Base-by-base conservation (phyloP, 345 rosid species). In the Ricinus communis region DNA sequence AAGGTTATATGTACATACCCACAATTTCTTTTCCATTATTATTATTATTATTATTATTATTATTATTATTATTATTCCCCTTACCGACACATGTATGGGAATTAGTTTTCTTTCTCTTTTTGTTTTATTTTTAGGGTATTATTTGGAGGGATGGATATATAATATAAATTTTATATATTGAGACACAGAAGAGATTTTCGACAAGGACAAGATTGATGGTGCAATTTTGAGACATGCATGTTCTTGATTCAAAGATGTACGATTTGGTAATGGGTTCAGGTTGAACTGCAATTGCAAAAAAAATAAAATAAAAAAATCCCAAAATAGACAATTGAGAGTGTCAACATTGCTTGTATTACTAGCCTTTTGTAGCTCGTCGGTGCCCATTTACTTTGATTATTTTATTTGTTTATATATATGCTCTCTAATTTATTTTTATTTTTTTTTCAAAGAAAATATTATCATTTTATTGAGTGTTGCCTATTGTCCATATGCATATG, bases 41-140 rank as follows among this genome's bases (percentile, higher is more conserved):
- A n/a, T n/a, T n/a, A n/a, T n/a, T n/a, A n/a, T n/a, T n/a, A n/a
- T n/a, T n/a, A n/a, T n/a, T n/a, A n/a, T n/a, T n/a, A n/a, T n/a
- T n/a, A n/a, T n/a, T n/a, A n/a, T n/a, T n/a, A n/a, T n/a, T n/a
- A n/a, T n/a, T n/a, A n/a, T 2, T 2, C 4, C 54, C 52, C 55
- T 68, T 65, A 61, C 83, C 78, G 76, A 78, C 87, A 82, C 79
- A 27, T 51, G 0, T 50, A 13, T 62, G 22, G 15, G 13, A 41
- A n/a, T n/a, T n/a, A n/a, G n/a, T n/a, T n/a, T n/a, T n/a, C n/a
- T n/a, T n/a, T n/a, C n/a, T n/a, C n/a, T n/a, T 16, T 12, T 51
- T 47, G 2, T 28, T 27, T 51, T 38, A 28, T 28, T 22, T 43
- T 22, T 51, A n/a, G 3, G 22, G n/a, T 51, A 19, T 33, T 25